Conservation (phyloP, 495 filamentous ascomycete species). For the Astrothelium macrocarpum region DNA sequence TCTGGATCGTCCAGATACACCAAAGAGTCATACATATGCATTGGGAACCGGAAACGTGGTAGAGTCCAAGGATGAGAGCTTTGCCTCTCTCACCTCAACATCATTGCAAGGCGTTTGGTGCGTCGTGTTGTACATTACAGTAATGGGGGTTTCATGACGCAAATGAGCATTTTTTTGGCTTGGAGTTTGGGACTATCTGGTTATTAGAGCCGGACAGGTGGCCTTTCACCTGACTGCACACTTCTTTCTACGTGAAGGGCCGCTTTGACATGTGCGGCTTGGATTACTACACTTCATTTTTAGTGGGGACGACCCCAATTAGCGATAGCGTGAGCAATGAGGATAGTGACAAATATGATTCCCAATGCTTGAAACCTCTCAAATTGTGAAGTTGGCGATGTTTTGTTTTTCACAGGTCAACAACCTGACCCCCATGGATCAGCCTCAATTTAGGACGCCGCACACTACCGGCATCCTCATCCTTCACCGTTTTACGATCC, state of each 20-base stretch:
- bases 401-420: background rate
- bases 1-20: background rate
- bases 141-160: background rate
- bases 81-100: background rate
- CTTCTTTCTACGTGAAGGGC: background rate
- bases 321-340: background rate
- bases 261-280: background rate
- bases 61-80: background rate
- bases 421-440: too few relatives aligned
- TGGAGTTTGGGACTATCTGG: background rate
- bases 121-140: background rate
- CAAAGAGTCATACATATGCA: background rate
- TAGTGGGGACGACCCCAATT: too few relatives aligned
- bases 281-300: background rate
- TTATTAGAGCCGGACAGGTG: background rate
- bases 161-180: slow-evolving; percentile 4
- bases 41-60: background rate
- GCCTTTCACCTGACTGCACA: background rate
- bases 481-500: background rate
- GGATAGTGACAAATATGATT: background rate
- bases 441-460: background rate
- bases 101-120: slow-evolving; percentile 3
- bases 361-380: background rate
- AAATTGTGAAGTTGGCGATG: background rate
- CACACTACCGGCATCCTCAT: background rate